Evolutionary conservation across 192 early-diverging fungal species (phyloP), one percentile per base, ranked within the genome.

Genomic region (Mortierella claussenii): DNA sequence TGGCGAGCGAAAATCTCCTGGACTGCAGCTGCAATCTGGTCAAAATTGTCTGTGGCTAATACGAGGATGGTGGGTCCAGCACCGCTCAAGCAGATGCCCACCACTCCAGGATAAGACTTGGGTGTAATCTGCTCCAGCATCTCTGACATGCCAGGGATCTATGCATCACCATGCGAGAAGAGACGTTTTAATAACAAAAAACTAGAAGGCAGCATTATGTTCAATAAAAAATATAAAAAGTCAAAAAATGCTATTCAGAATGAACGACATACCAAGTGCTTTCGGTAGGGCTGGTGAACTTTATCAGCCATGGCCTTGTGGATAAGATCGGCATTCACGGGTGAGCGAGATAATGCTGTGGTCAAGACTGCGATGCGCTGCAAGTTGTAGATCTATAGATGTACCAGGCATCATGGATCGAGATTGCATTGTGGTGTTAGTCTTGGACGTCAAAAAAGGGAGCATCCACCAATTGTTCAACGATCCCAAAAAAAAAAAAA

Each of bases 31-130:
- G 95, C 96, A 53, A 98, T 97, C 28, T 76, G 62, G 60, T 97
- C 94, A 86, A 95, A 95, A 75, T 96, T 89, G 52, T 84, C 81
- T 3, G 85, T 87, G 0, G 95, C 96, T 52, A 99, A 81, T 17
- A 92, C 94, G 36, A 99, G 83, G 42, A 99, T 94, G 32, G 96
- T 98, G 21, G 98, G 98, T 1, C 98, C 98, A 4, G 98, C 98
- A 47, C 98, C 98, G 63, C 91, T 94, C 47, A 98, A 81, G 62
- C 97, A 98, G 31, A 95, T 89, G 10, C 98, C 98, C 4, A 98
- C 85, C 18, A 99, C 79, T 6, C 96, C 96, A 0, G 92, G 92
- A 27, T 88, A 79, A 27, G 86, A 89, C 58, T 87, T 86, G 17
- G 92, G 93, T 27, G 87, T 90, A 30, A 92, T 88, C 18, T 89